phyloP scores from a whole-genome alignment of 129 eudicot species.

The Chrysanthemum lavandulifolium region DNA sequence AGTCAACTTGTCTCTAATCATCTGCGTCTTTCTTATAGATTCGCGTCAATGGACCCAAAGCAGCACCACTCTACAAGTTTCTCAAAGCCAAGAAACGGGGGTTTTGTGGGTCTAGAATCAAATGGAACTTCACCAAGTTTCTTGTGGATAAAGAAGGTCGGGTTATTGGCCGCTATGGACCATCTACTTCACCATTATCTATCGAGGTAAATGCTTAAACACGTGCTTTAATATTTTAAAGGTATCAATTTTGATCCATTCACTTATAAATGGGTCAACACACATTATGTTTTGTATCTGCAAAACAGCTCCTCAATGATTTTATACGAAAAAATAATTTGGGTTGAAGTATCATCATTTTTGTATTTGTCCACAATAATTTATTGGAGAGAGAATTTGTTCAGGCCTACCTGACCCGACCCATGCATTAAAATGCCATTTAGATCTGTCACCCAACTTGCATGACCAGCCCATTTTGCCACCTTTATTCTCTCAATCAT shows the following conservation, averaged over 20 bases:
- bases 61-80: slow-evolving; percentile 80
- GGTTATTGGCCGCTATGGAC: slow-evolving; percentile 62
- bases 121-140: slow-evolving; percentile 98
- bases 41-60: slow-evolving; percentile 66
- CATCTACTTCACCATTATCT: slow-evolving; percentile 68
- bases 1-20: neutral
- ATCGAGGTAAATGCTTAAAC: slow-evolving; percentile 48
- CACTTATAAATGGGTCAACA: neutral
- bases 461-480: neutral
- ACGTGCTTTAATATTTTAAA: slow-evolving; percentile 6
- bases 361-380: neutral
- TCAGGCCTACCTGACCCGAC: neutral
- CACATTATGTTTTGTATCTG: neutral
- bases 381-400: neutral
- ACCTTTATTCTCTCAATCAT: neutral
- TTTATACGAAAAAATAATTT: neutral
- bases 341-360: no score
- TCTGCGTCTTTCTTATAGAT: slow-evolving; percentile 38
- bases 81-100: slow-evolving; percentile 75
- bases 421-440: neutral
- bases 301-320: neutral
- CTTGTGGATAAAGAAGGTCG: slow-evolving; percentile 81
- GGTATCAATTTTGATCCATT: neutral
- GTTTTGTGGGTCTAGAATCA: slow-evolving; percentile 59
- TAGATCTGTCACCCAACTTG: neutral